Conservation (phyloP, 2,329 filamentous ascomycete genomes). For the Fusarium chuoi region DNA sequence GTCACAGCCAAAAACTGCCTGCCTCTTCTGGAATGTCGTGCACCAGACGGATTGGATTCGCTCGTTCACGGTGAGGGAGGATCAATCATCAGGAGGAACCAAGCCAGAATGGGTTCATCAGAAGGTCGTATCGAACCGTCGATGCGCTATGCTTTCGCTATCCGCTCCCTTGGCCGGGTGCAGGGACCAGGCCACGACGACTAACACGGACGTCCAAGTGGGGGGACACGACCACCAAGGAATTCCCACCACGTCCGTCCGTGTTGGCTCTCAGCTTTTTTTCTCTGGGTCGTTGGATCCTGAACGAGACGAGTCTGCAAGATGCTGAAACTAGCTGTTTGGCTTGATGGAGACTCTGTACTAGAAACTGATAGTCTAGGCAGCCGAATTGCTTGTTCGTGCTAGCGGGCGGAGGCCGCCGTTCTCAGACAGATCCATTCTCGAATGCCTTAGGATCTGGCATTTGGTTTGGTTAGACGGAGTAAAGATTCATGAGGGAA, state of each 20-base stretch:
- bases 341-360: not conserved
- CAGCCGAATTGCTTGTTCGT: constrained; percentile 8
- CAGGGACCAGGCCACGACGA: constrained; percentile 26
- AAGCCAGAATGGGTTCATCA: constrained; percentile 31
- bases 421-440: not conserved
- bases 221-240: constrained; percentile 1
- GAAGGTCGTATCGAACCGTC: constrained; percentile 15
- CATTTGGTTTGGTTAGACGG: constrained; percentile 9
- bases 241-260: not conserved
- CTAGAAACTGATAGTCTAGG: not conserved
- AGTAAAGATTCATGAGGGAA: not conserved
- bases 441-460: not conserved
- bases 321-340: constrained; percentile 12
- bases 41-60: constrained; percentile 31
- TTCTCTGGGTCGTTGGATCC: not conserved
- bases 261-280: constrained; percentile 4
- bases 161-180: constrained; percentile 27
- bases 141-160: constrained; percentile 13
- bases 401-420: not conserved
- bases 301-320: not conserved
- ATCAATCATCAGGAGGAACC: constrained; percentile 20
- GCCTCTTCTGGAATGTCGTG: constrained; percentile 19
- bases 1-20: not conserved
- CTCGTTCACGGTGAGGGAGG: constrained; percentile 8
- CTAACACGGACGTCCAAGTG: constrained; percentile 19